A percentile compares a stretch with the other conserved stretches of the same genome.
These are phyloP conservation scores for Terfezia claveryi DNA, from an alignment of 495 filamentous ascomycete species.

Conservation along the genomic window DNA sequence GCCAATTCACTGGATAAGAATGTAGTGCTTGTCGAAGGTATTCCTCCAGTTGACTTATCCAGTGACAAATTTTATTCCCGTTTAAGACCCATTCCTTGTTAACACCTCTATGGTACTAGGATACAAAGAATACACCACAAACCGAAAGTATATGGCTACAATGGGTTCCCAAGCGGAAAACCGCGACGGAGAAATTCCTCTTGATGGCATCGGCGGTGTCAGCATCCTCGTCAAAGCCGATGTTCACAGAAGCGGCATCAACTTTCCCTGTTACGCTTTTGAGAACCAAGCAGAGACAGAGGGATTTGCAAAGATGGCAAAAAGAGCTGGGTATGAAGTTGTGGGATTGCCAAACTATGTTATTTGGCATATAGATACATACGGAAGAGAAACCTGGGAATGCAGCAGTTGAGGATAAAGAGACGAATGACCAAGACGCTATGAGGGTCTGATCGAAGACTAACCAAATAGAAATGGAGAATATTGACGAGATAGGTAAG, in stretches of 20 bases:
- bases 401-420: neutral
- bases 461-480: no score
- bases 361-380: constrained; percentile 98
- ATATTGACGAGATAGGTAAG: no score
- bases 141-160: constrained; percentile 60
- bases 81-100: neutral
- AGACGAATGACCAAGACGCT: no score
- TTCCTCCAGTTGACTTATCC: no score
- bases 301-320: constrained; percentile 96
- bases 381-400: constrained; percentile 96
- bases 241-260: constrained; percentile 88
- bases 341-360: constrained; percentile 89
- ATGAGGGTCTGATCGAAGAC: no score
- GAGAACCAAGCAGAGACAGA: constrained; percentile 99
- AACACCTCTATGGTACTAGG: constrained; percentile 25
- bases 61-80: no score
- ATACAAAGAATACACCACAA: constrained; percentile 81
- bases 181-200: constrained; percentile 71
- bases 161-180: constrained; percentile 83
- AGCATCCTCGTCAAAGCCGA: constrained; percentile 96
- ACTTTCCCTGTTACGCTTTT: constrained; percentile 92
- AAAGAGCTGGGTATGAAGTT: constrained; percentile 84
- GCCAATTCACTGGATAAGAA: constrained; percentile 52
- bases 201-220: constrained; percentile 92
- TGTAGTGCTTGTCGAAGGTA: constrained; percentile 67